These are phyloP conservation scores for Pleurostoma richardsiae DNA, from an alignment of 2,329 filamentous ascomycete species.

Conservation along the genomic window DNA sequence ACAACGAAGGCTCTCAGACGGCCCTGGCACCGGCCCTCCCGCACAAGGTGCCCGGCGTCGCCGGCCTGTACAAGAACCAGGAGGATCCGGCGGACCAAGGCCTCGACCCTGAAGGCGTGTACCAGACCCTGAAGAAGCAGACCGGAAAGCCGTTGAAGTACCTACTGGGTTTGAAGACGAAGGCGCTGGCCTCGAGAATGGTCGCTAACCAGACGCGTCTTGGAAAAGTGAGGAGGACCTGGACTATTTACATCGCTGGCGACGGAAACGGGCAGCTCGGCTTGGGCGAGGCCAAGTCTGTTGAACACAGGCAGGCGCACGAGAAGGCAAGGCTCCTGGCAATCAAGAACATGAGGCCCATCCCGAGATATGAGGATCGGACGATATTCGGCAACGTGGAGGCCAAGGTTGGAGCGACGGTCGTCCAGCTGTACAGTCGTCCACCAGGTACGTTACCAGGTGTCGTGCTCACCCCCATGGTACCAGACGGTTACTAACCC, in stretches of 20 bases:
- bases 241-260: slow-evolving; percentile 76
- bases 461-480: slow-evolving; percentile 61
- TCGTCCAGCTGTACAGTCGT: slow-evolving; percentile 74
- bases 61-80: slow-evolving; percentile 42
- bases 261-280: slow-evolving; percentile 83
- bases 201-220: slow-evolving; percentile 94
- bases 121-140: slow-evolving; percentile 45
- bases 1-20: slow-evolving; percentile 25
- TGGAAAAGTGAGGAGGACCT: slow-evolving; percentile 79
- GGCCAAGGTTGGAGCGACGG: slow-evolving; percentile 81
- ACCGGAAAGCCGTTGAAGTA: slow-evolving; percentile 50
- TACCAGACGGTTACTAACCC: background rate
- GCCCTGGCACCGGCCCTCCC: slow-evolving; percentile 45
- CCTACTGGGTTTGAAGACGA: slow-evolving; percentile 55
- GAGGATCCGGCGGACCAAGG: slow-evolving; percentile 45
- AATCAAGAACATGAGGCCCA: slow-evolving; percentile 88
- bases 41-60: slow-evolving; percentile 46
- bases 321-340: slow-evolving; percentile 75
- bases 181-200: slow-evolving; percentile 66
- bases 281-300: slow-evolving; percentile 84
- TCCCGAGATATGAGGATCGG: slow-evolving; percentile 83
- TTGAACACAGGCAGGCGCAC: slow-evolving; percentile 62
- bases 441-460: slow-evolving; percentile 82
- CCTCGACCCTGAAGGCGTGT: slow-evolving; percentile 44
- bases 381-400: slow-evolving; percentile 85